Evolutionary conservation across 202 grass and related monocot genomes (phyloP), one percentile per base, ranked within the genome.

Genomic region (Schoenoplectus tabernaemontani): DNA sequence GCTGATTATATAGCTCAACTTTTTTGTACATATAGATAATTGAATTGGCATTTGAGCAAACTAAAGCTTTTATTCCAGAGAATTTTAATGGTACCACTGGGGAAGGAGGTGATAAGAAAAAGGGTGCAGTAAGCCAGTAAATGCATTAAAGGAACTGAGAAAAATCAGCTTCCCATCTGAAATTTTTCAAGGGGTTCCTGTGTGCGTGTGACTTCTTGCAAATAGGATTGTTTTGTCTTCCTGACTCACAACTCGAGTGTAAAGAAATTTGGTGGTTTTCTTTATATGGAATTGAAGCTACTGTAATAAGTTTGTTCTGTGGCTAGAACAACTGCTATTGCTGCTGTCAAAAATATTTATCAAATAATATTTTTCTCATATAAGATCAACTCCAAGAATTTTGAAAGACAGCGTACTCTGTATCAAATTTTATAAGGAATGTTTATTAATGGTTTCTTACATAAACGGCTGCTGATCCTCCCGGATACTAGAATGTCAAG

Each of bases 91-190:
- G 78, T 60, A 64, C 57, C 61, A 59, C 65, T 50, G 37, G 22
- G 7, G 80, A 82, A 87, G 50, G 26, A 86, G 32, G 30, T 60
- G 69, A 77, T 61, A 26, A 64, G 46, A 33, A 50, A 5, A 32
- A 74, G 47, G 44, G 46, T 28, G 84, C 69, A 5, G 20, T 81
- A 34, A 75, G 74, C n/a, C n/a, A n/a, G n/a, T n/a, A n/a, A n/a
- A n/a, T 77, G 88, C 96, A 77, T 54, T 98, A 0, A 57, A 87
- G 56, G 81, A 94, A 81, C 91, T 98, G 50, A 83, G 71, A 67
- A 98, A 85, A 77, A 92, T 98, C 59, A 90, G 91, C 73, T 84
- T 85, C 32, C 39, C 92, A 77, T 63, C 82, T 61, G 81, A 39
- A 83, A n/a, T n/a, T n/a, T 71, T 88, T 41, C 93, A 84, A 97